Conservation (phyloP, 75 land plant species). For the Pinus albicaulis region DNA sequence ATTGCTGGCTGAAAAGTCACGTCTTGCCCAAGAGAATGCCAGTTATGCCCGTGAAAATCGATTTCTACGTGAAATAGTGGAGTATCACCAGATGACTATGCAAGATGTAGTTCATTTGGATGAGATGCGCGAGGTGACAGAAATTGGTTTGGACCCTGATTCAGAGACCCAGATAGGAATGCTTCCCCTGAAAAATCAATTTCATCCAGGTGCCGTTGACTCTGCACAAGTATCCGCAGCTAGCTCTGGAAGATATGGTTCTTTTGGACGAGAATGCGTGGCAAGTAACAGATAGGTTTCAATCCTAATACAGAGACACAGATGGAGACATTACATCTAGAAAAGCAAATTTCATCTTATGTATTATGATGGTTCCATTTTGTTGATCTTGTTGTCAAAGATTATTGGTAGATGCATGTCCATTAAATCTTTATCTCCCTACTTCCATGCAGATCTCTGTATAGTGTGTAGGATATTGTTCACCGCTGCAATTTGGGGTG, state of each 20-base stretch:
- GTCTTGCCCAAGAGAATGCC: conserved; percentile 82
- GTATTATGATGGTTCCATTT: background rate
- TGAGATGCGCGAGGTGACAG: conserved; percentile 60
- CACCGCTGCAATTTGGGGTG: background rate
- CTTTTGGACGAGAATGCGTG: background rate
- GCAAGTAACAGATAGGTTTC: background rate
- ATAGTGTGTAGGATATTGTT: conserved; percentile 4
- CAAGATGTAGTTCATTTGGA: conserved; percentile 67
- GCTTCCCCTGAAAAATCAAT: conserved; percentile 6
- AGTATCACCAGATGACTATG: conserved; percentile 80
- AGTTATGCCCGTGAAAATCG: conserved; percentile 78
- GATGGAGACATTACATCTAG: background rate
- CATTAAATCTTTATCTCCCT: background rate
- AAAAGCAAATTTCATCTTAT: background rate
- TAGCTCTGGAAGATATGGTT: background rate
- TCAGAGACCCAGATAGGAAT: background rate
- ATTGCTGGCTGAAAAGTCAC: conserved; percentile 81
- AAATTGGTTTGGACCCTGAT: conserved; percentile 21
- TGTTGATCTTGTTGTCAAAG: background rate
- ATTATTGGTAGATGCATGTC: conserved; percentile 1
- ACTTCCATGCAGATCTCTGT: conserved; percentile 5
- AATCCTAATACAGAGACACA: background rate
- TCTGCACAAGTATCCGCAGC: background rate
- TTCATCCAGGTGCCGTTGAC: background rate
- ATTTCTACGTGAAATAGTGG: conserved; percentile 74